These are phyloP conservation scores for Coffea eugenioides DNA, from an alignment of 257 asterid genomes.

Conservation along the genomic window DNA sequence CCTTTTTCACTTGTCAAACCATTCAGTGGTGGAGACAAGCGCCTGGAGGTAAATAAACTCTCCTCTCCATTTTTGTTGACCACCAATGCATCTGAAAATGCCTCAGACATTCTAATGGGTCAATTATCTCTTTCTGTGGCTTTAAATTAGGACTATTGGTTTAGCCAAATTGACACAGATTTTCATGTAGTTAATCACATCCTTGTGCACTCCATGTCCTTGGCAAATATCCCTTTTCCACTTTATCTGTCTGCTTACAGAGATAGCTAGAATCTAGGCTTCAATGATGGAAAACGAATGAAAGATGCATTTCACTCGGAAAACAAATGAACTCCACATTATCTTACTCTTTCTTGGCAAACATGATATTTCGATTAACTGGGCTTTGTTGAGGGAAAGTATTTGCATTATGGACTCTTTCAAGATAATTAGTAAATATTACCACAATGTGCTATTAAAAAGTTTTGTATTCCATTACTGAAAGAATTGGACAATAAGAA, in stretches of 20 bases:
- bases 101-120: neutral
- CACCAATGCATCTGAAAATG: neutral
- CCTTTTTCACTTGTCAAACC: conserved; percentile 75
- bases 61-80: neutral
- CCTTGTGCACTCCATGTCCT: neutral
- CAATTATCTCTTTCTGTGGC: neutral
- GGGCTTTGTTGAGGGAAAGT: neutral
- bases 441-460: neutral
- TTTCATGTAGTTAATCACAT: neutral
- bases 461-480: neutral
- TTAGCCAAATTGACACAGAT: neutral
- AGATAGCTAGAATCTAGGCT: neutral
- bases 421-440: neutral
- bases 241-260: neutral
- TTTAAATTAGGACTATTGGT: neutral
- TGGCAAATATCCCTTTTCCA: neutral
- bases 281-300: neutral
- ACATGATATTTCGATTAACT: neutral
- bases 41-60: conserved; percentile 58
- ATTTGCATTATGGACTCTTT: neutral
- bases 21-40: conserved; percentile 67
- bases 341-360: neutral
- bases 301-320: neutral
- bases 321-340: neutral
- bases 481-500: neutral